Base-by-base conservation (phyloP, 2,329 filamentous ascomycete species). In the Pyricularia pennisetigena region DNA sequence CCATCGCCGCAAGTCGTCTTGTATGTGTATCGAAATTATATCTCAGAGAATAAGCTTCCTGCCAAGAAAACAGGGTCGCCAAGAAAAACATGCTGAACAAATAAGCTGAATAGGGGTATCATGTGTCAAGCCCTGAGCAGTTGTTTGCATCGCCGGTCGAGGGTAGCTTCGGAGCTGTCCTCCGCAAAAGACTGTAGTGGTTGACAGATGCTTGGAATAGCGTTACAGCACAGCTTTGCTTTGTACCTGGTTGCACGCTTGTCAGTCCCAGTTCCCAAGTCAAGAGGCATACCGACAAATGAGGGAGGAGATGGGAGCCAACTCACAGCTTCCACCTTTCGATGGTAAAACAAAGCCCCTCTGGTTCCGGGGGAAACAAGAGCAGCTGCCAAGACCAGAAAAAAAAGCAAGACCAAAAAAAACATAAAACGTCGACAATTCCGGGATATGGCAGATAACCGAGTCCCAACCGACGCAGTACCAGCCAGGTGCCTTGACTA, bases 291-390 rank as follows among this genome's bases (percentile, higher is more conserved):
- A 49, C 20, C 20, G 41, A 49, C 16, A 49, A 2, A 20, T 4
- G 3, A n/a, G 24, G 4, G 2, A 32, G 28, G 4, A 41, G 8
- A 14, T 8, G 9, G 23, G 10, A 8, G 20, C 8, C 28, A 4
- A 57, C 65, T 66, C 65, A 66, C 65, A 28, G 41, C 20, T 49
- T 64, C 54, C 24, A n/a, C 32, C n/a, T 49, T 29, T 29, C 65
- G 23, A 26, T 26, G 65, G 32, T n/a, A 28, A 49, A 66, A 66
- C 20, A n/a, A 49, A 49, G 41, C 41, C 41, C 23, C 16, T n/a
- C 30, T 30, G 65, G 32, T 66, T 26, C 28, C 65, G 16, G 20
- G 10, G 32, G 41, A 30, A 61, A 59, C 29, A 62, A 62, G 24
- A 32, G 29, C 24, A 29, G 24, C 24, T 29, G 63, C 29, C 63